Evolutionary conservation across 1,139 yeast species (phyloP).

Genomic region (Suhomyces wounanorum): DNA sequence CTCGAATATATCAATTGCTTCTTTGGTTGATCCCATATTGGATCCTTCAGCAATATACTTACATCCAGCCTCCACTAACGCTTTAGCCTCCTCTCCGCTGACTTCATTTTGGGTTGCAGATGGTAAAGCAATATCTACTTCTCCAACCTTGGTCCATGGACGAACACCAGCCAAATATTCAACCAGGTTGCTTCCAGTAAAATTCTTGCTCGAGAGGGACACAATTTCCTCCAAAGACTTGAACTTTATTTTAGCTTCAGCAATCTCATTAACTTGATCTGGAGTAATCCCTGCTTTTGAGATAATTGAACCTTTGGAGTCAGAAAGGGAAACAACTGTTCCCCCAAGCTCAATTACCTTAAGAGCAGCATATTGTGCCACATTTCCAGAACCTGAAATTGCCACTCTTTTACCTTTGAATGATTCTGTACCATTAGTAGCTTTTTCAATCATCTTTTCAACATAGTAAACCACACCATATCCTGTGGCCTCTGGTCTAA

Average conservation of each 20-base stretch:
- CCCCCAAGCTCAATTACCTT: constrained; percentile 98
- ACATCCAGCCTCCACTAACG: constrained; percentile 88
- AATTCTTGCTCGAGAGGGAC: constrained; percentile 54
- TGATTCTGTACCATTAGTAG: constrained; percentile 83
- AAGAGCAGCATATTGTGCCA: constrained; percentile 98
- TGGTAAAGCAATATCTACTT: constrained; percentile 95
- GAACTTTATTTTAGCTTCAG: constrained; percentile 80
- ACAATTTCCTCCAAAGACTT: constrained; percentile 72
- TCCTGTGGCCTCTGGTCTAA: constrained; percentile 99
- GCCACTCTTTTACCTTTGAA: constrained; percentile 93
- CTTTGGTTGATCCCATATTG: constrained; percentile 98
- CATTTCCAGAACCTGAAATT: constrained; percentile 97
- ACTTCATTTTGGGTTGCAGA: constrained; percentile 99
- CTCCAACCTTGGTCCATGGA: constrained; percentile 93
- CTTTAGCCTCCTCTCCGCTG: constrained; percentile 94
- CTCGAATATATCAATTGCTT: constrained; percentile 94
- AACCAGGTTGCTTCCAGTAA: constrained; percentile 54
- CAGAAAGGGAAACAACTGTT: constrained; percentile 88
- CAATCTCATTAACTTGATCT: constrained; percentile 76
- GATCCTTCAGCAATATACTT: constrained; percentile 98
- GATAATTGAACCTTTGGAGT: constrained; percentile 87
- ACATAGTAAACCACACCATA: constrained; percentile 96
- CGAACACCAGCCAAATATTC: constrained; percentile 91
- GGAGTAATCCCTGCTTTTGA: constrained; percentile 77
- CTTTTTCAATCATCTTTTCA: constrained; percentile 95